Evolutionary conservation across 208 protist species (phyloP), one percentile per base, ranked within the genome.

Genomic region (Crithidia thermophila): DNA sequence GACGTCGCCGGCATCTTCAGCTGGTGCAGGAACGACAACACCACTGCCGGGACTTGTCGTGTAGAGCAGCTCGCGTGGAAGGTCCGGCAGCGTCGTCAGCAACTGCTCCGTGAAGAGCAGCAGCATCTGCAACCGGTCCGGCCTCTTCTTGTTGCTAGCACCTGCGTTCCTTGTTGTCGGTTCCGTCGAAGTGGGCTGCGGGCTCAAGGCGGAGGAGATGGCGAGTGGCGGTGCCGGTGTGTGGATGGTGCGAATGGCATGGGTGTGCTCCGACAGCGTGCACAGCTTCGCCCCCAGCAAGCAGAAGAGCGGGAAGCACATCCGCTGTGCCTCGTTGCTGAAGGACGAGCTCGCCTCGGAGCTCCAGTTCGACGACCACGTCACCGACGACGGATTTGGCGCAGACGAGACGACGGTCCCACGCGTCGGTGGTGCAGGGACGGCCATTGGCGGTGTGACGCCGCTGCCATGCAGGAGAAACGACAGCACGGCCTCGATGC

Each of bases 51-150:
- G 83, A 18, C 69, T 72, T 16, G 67, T 80, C 16, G 76, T 76
- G 67, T 69, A 75, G 10, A 85, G 47, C 14, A 85, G 21, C 27
- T 72, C 66, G 1, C 43, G 25, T 21, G 83, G 79, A 36, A 85
- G 83, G 1, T 25, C 52, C 0, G 79, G 75, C 16, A 85, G 37
- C 16, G 34, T 33, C 25, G 21, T 21, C 16, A 75, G 50, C 23
- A 88, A 58, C 64, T 84, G 70, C 13, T 82, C 72, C 1, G 83
- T 50, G 37, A 85, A 81, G 20, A 88, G 70, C 7, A 88, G 62
- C 25, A 75, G 72, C 2, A 77, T 59, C 43, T 65, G 40, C 3
- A 6, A 31, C 4, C 43, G 64, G 18, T 16, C n/a, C 16, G 16
- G 14, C 16, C 25, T 27, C 4, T 34, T 28, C 10, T 20, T 20